phyloP scores from a whole-genome alignment of 371 early-diverging fungal genomes.

The Circinella umbellata region DNA sequence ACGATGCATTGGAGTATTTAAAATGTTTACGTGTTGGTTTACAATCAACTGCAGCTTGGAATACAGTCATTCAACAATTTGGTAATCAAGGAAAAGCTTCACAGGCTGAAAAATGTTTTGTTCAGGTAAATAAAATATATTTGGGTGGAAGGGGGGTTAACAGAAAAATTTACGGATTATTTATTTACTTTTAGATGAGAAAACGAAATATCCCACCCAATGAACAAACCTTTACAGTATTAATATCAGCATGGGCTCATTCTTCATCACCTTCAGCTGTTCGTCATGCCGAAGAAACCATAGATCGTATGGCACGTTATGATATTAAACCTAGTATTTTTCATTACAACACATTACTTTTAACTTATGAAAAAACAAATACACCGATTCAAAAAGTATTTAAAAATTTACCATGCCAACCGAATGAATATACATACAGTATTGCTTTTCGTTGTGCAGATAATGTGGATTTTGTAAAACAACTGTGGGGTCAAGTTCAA shows the following conservation, averaged over 20 bases:
- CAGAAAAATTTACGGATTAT: too few species aligned
- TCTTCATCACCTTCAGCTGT: constrained; percentile 32
- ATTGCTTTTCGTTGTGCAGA: constrained; percentile 22
- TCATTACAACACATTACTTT: constrained; percentile 37
- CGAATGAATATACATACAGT: constrained; percentile 15
- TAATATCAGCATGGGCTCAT: constrained; percentile 26
- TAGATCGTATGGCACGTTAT: constrained; percentile 27
- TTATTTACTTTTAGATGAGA: constrained; percentile 28
- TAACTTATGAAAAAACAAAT: constrained; percentile 23
- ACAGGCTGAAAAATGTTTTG: constrained; percentile 17
- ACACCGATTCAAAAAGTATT: constrained; percentile 16
- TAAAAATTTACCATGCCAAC: constrained; percentile 10
- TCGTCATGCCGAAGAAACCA: constrained; percentile 29
- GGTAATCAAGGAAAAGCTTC: constrained; percentile 13
- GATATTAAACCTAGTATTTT: constrained; percentile 23
- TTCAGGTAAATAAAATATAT: constrained; percentile 5
- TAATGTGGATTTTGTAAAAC: constrained; percentile 13
- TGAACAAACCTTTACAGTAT: constrained; percentile 38
- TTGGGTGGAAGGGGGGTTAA: too few species aligned
- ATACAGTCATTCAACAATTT: constrained; percentile 11
- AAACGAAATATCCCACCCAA: constrained; percentile 38
- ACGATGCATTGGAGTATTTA: constrained; percentile 20
- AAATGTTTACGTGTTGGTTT: constrained; percentile 10
- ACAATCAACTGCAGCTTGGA: constrained; percentile 23
- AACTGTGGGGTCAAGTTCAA: constrained; percentile 27